Conservation (phyloP, 2,329 filamentous ascomycete species). For the Akanthomyces muscarius region DNA sequence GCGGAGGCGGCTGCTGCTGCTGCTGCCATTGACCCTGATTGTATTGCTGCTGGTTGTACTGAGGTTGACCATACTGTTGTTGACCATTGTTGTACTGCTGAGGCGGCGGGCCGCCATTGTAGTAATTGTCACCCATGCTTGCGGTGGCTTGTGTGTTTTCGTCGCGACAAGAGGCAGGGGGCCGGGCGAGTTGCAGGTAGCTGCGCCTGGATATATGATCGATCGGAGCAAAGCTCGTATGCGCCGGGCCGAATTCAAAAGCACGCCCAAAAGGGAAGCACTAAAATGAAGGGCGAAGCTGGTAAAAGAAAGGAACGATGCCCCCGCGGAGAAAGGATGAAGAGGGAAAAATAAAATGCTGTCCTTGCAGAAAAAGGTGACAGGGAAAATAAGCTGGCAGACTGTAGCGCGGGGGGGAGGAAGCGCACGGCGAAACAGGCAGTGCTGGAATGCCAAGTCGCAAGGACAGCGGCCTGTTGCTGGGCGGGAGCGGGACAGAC, state of each 20-base stretch:
- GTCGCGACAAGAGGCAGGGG: neutral
- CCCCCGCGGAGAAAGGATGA: neutral
- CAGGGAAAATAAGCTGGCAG: no score
- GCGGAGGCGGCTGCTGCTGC: conserved; percentile 28
- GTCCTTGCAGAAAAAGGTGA: no score
- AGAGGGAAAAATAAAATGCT: neutral
- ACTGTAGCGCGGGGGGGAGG: neutral
- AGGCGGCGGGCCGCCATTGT: conserved; percentile 22
- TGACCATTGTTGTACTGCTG: conserved; percentile 15
- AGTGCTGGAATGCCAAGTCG: conserved; percentile 18
- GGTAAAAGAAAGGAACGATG: neutral
- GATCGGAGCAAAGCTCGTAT: neutral
- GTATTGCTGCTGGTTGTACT: conserved; percentile 22
- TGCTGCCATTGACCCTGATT: conserved; percentile 23
- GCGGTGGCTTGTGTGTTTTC: neutral
- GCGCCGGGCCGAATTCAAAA: neutral
- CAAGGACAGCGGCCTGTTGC: conserved; percentile 10
- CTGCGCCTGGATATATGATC: conserved; percentile 2
- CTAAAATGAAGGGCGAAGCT: neutral
- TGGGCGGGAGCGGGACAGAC: conserved; percentile 9
- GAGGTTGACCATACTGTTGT: conserved; percentile 17
- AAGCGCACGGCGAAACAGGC: conserved; percentile 1
- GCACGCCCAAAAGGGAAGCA: neutral
- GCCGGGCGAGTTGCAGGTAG: neutral
- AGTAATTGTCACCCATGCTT: conserved; percentile 35